Percentiles rank a stretch among this genome's conserved stretches.
Evolutionary conservation across 345 rosid species (phyloP).

Genomic region (Turnera subulata): DNA sequence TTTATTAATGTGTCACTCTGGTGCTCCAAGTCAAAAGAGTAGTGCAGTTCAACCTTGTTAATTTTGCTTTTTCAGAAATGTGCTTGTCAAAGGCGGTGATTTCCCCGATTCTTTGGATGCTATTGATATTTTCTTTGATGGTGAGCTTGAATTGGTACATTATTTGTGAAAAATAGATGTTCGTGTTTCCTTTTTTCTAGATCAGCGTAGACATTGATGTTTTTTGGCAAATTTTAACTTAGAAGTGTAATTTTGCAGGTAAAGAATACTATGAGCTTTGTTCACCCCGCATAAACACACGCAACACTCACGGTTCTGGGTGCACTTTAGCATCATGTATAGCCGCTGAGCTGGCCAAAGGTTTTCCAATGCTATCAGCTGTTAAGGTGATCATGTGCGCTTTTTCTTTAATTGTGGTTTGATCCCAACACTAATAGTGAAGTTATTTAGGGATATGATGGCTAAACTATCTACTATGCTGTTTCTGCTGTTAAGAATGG

Average conservation of each 20-base stretch:
- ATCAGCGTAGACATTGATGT: neutral
- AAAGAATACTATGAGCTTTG: constrained; percentile 54
- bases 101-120: constrained; percentile 83
- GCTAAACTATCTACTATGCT: neutral
- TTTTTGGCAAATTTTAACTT: neutral
- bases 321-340: constrained; percentile 96
- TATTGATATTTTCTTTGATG: constrained; percentile 78
- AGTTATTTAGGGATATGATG: neutral
- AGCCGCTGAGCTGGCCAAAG: constrained; percentile 97
- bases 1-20: neutral
- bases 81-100: constrained; percentile 95
- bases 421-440: neutral
- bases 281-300: constrained; percentile 64
- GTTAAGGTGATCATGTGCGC: constrained; percentile 48
- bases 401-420: neutral
- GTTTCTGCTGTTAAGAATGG: too few relatives aligned
- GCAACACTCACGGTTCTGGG: constrained; percentile 92
- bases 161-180: constrained; percentile 1
- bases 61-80: constrained; percentile 47
- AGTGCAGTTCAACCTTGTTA: constrained; percentile 8
- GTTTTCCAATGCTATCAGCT: constrained; percentile 72
- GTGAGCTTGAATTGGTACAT: constrained; percentile 30
- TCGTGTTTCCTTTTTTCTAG: neutral
- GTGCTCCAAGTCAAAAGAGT: too few relatives aligned
- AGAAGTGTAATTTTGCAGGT: constrained; percentile 38